Evolutionary conservation across 2,329 filamentous ascomycete genomes (phyloP), one percentile per base, ranked within the genome.

Genomic region (Diaporthe sp.): DNA sequence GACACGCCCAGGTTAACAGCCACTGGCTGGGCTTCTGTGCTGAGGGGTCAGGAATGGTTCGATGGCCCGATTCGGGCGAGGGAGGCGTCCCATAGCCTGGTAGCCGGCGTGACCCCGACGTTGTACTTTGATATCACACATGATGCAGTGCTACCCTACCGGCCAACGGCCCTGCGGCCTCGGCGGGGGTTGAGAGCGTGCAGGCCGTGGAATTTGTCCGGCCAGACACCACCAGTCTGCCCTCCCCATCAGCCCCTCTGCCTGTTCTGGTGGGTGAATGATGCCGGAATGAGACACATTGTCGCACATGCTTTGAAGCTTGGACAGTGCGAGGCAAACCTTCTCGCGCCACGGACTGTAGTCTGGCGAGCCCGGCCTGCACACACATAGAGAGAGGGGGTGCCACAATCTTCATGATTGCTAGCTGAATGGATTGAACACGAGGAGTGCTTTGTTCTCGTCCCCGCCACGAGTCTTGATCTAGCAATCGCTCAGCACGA

Each of bases 71-170:
- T 64, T 64, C 57, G 47, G 57, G 57, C 30, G 70, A 72, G 25
- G 50, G 45, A 64, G 70, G 50, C 19, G 64, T 64, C 57, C 54
- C 45, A 52, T n/a, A 35, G 28, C 61, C 61, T 50, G 40, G 61
- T 50, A 71, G 57, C 42, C 69, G 55, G 69, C 69, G 42, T 61
- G 42, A 71, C 69, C 57, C 55, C 58, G 58, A 60, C 57, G 69
- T 71, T 50, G 69, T 71, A 71, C 61, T 67, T 69, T 50, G 52
- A 45, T 42, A 73, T n/a, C 71, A 30, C 61, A 58, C 71, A 69
- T 69, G 71, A 67, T 60, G 71, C 61, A 73, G 60, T 73, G 54
- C 25, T 25, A 73, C 71, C 42, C 60, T 73, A 47, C 50, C 22
- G 25, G 33, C 52, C 60, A 73, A 69, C 61, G 38, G 60, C 61